These are phyloP conservation scores for Fragilariopsis cylindrus DNA, from an alignment of 108 stramenopile genomes.

Conservation along the genomic window DNA sequence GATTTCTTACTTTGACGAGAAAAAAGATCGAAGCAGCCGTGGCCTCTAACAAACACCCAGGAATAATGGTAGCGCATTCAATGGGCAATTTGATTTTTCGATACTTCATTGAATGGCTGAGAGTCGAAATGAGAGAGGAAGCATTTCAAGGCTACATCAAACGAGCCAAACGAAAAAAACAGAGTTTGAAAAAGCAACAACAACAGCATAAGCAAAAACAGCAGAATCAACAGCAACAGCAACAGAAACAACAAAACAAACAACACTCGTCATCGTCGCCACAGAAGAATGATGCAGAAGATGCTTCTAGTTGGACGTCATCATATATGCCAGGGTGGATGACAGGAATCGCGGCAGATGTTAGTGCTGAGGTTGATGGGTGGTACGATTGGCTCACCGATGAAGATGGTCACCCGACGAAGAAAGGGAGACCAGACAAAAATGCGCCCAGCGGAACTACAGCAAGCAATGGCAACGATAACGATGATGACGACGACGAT, in stretches of 20 bases:
- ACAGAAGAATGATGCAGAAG: neutral
- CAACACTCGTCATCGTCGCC: slow-evolving; percentile 3
- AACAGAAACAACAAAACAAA: slow-evolving; percentile 19
- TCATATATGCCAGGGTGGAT: slow-evolving; percentile 33
- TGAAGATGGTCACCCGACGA: slow-evolving; percentile 13
- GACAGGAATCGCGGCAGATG: slow-evolving; percentile 27
- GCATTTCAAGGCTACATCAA: slow-evolving; percentile 55
- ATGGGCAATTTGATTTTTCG: slow-evolving; percentile 84
- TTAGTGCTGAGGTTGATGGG: slow-evolving; percentile 16
- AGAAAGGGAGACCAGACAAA: neutral
- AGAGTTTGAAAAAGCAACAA: slow-evolving; percentile 29
- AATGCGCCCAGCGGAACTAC: slow-evolving; percentile 4
- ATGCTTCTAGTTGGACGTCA: slow-evolving; percentile 25
- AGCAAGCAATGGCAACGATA: slow-evolving; percentile 5
- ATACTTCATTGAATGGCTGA: slow-evolving; percentile 84
- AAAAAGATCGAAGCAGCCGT: slow-evolving; percentile 77
- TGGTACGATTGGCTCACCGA: slow-evolving; percentile 38
- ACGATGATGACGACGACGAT: slow-evolving; percentile 21
- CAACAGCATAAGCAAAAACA: slow-evolving; percentile 10
- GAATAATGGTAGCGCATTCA: slow-evolving; percentile 87
- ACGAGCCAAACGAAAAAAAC: slow-evolving; percentile 29
- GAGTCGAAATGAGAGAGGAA: slow-evolving; percentile 72
- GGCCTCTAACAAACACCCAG: slow-evolving; percentile 63
- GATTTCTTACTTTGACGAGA: slow-evolving; percentile 57
- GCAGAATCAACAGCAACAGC: slow-evolving; percentile 17